phyloP scores from a whole-genome alignment of 1,284 basidiomycete genomes.

The Megacollybia platyphylla region DNA sequence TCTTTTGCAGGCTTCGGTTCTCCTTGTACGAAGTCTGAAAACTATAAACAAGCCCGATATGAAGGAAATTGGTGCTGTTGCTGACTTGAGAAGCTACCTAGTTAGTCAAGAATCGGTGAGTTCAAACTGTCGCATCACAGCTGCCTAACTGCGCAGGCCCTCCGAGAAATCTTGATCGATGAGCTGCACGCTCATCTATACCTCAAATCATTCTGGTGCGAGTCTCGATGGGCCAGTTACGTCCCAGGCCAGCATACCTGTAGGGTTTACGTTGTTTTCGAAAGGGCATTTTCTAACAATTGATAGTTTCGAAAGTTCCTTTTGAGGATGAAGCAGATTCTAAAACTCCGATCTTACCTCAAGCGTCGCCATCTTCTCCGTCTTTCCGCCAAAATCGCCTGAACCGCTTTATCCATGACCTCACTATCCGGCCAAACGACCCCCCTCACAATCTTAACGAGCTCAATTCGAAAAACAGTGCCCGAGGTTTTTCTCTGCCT shows the following conservation, averaged over 20 bases:
- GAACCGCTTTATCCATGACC: slow-evolving; percentile 55
- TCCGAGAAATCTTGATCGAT: slow-evolving; percentile 89
- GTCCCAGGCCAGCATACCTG: slow-evolving; percentile 66
- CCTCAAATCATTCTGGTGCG: slow-evolving; percentile 93
- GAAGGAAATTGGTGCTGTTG: slow-evolving; percentile 86
- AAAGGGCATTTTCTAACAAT: slow-evolving; percentile 4
- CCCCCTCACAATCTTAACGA: slow-evolving; percentile 65
- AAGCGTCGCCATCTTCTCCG: slow-evolving; percentile 21
- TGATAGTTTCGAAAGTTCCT: slow-evolving; percentile 41
- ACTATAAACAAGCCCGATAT: slow-evolving; percentile 88
- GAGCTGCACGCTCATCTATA: slow-evolving; percentile 98
- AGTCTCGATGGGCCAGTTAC: slow-evolving; percentile 84
- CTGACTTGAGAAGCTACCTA: slow-evolving; percentile 83
- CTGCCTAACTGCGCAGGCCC: slow-evolving; percentile 37
- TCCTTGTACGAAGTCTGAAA: slow-evolving; percentile 84
- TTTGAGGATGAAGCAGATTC: slow-evolving; percentile 38
- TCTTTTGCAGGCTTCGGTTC: slow-evolving; percentile 79
- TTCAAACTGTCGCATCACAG: slow-evolving; percentile 7
- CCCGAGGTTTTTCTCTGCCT: slow-evolving; percentile 7
- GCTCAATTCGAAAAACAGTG: slow-evolving; percentile 21
- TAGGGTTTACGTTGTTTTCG: slow-evolving; percentile 24
- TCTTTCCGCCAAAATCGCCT: slow-evolving; percentile 32
- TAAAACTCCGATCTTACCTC: slow-evolving; percentile 13
- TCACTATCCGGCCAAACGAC: slow-evolving; percentile 71
- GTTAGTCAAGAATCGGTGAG: slow-evolving; percentile 77